phyloP scores from a whole-genome alignment of 2,329 filamentous ascomycete species.

The Neofusicoccum parvum region DNA sequence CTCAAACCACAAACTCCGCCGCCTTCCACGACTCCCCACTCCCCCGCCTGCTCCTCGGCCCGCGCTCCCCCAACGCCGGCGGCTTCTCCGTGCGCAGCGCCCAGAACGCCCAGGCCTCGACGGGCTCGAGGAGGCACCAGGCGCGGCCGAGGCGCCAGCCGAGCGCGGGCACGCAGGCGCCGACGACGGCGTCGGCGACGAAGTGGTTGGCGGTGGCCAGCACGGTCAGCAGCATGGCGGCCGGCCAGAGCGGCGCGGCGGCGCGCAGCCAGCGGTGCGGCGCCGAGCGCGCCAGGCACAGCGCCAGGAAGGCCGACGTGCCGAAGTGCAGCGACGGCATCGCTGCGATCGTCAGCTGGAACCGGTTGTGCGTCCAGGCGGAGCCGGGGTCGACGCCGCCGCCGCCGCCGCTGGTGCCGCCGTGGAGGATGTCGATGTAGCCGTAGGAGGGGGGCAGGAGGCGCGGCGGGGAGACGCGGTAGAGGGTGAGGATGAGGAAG shows the following conservation, averaged over 20 bases:
- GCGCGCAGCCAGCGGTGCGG: slow-evolving; percentile 42
- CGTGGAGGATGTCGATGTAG: slow-evolving; percentile 49
- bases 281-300: slow-evolving; percentile 42
- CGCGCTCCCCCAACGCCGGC: no score
- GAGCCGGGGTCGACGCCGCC: slow-evolving; percentile 22
- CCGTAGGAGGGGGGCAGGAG: slow-evolving; percentile 51
- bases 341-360: slow-evolving; percentile 52
- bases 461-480: slow-evolving; percentile 53
- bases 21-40: no score
- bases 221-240: slow-evolving; percentile 47
- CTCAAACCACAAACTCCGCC: no score
- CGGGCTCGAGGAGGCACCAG: no score
- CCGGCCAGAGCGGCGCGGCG: slow-evolving; percentile 48
- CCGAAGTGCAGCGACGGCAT: slow-evolving; percentile 56
- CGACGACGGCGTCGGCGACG: slow-evolving; percentile 40
- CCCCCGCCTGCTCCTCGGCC: no score
- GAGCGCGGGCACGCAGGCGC: slow-evolving; percentile 33
- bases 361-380: slow-evolving; percentile 49
- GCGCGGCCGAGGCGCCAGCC: no score
- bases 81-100: no score
- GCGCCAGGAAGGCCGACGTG: slow-evolving; percentile 41
- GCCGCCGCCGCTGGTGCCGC: no score
- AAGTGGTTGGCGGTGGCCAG: slow-evolving; percentile 47
- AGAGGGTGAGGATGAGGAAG: slow-evolving; percentile 51
- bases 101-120: no score